phyloP scores from a whole-genome alignment of 208 protist species.

The Crithidia sp. region DNA sequence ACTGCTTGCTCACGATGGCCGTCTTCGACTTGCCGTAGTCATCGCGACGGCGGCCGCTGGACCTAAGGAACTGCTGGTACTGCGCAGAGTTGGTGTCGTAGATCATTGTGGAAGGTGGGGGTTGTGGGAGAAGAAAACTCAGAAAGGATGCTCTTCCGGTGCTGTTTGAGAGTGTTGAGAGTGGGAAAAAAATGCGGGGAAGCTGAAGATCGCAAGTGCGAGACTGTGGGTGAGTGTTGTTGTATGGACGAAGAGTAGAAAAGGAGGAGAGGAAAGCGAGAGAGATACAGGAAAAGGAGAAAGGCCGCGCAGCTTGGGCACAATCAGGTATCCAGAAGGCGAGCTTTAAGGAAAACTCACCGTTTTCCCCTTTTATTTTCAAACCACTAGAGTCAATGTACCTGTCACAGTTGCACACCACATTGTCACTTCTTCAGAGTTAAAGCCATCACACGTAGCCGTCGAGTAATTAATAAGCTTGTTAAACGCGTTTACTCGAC shows the following conservation, averaged over 20 bases:
- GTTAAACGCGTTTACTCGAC: too few relatives aligned
- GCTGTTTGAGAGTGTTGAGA: not conserved
- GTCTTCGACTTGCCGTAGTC: conserved; percentile 84
- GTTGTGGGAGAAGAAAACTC: not conserved
- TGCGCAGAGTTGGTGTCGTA: conserved; percentile 92
- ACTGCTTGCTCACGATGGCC: conserved; percentile 76
- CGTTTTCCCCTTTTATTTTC: too few relatives aligned
- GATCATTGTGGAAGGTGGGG: conserved; percentile 71
- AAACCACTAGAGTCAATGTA: too few relatives aligned
- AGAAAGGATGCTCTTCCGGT: not conserved
- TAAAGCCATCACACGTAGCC: too few relatives aligned
- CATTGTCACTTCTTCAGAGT: too few relatives aligned
- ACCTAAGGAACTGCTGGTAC: conserved; percentile 95
- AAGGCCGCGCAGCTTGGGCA: too few relatives aligned
- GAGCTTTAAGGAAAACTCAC: too few relatives aligned
- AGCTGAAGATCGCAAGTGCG: too few relatives aligned
- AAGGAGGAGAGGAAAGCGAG: conserved; percentile 8
- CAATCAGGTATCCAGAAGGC: too few relatives aligned
- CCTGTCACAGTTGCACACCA: too few relatives aligned
- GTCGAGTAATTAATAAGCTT: too few relatives aligned
- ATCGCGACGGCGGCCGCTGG: conserved; percentile 89
- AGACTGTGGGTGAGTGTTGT: not conserved
- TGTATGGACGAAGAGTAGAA: not conserved
- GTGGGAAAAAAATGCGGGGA: not conserved
- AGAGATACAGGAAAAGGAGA: conserved; percentile 10